A percentile compares a stretch with the other conserved stretches of the same genome.
Conservation (phyloP, 129 eudicot genomes). For the Escallonia rubra region DNA sequence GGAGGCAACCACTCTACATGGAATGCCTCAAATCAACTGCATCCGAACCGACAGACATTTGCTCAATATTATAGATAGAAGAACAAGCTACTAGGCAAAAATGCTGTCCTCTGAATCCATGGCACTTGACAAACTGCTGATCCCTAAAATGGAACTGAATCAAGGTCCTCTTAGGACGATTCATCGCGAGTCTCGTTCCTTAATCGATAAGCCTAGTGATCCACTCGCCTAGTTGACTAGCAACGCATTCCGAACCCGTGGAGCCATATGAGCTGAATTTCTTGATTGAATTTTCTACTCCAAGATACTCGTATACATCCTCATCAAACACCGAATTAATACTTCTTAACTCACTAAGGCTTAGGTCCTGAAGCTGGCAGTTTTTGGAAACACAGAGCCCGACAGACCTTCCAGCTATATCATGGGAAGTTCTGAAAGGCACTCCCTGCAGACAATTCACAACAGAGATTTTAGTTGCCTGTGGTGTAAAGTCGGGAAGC, state of each 20-base stretch:
- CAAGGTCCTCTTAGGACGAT: neutral
- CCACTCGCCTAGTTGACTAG: conserved; percentile 76
- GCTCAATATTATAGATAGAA: neutral
- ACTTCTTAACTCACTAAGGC: conserved; percentile 57
- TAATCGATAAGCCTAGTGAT: conserved; percentile 38
- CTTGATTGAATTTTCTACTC: conserved; percentile 83
- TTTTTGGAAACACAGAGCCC: conserved; percentile 72
- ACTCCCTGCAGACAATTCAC: conserved; percentile 47
- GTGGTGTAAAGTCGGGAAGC: no score
- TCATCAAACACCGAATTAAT: conserved; percentile 50
- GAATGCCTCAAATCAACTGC: no score
- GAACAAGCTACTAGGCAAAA: neutral
- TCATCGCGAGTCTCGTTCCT: conserved; percentile 2
- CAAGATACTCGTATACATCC: conserved; percentile 80
- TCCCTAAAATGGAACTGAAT: neutral
- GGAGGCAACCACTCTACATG: no score
- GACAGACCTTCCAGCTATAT: conserved; percentile 88
- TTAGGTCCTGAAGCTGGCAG: conserved; percentile 67
- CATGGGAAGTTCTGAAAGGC: conserved; percentile 93
- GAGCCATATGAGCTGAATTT: conserved; percentile 94
- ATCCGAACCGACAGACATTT: no score
- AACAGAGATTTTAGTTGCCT: neutral
- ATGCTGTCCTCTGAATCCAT: neutral
- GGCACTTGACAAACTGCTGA: neutral
- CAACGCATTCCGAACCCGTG: conserved; percentile 92